A percentile compares a stretch with the other conserved stretches of the same genome.
Evolutionary conservation across 73 alveolate genomes (phyloP).

Genomic region (Tetrahymena elliotti): DNA sequence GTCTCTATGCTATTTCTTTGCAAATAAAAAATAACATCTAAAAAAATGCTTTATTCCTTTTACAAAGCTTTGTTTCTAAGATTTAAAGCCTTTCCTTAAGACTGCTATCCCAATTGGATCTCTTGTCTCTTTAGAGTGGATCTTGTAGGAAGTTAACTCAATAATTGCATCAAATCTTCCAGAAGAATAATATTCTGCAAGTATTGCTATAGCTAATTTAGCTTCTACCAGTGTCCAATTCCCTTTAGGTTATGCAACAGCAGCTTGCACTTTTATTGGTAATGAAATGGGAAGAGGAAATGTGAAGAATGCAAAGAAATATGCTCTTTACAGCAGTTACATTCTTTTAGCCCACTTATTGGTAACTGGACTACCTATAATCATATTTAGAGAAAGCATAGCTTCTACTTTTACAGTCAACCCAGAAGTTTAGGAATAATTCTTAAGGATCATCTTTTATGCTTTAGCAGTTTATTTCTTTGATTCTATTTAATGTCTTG

Average conservation of each 20-base stretch:
- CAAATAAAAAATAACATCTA: neutral
- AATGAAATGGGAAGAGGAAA: constrained; percentile 33
- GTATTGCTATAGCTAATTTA: constrained; percentile 2
- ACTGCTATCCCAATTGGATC: constrained; percentile 35
- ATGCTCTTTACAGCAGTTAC: neutral
- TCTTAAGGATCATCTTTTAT: neutral
- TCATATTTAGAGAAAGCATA: neutral
- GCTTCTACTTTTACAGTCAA: neutral
- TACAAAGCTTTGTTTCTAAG: neutral
- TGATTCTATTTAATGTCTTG: neutral
- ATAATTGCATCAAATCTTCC: neutral
- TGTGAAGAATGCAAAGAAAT: constrained; percentile 15
- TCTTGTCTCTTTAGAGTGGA: constrained; percentile 5
- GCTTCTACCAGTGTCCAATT: constrained; percentile 5
- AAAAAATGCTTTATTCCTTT: neutral
- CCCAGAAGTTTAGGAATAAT: neutral
- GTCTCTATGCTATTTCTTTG: neutral
- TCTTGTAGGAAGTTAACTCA: constrained; percentile 5
- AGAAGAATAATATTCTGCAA: neutral
- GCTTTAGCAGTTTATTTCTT: neutral
- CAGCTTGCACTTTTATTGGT: constrained; percentile 32
- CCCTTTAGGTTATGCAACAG: constrained; percentile 22
- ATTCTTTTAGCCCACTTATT: neutral
- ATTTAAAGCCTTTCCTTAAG: neutral
- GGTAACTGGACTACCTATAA: neutral